Base-by-base conservation (phyloP, 768 basidiomycete genomes). In the Collybia nuda region DNA sequence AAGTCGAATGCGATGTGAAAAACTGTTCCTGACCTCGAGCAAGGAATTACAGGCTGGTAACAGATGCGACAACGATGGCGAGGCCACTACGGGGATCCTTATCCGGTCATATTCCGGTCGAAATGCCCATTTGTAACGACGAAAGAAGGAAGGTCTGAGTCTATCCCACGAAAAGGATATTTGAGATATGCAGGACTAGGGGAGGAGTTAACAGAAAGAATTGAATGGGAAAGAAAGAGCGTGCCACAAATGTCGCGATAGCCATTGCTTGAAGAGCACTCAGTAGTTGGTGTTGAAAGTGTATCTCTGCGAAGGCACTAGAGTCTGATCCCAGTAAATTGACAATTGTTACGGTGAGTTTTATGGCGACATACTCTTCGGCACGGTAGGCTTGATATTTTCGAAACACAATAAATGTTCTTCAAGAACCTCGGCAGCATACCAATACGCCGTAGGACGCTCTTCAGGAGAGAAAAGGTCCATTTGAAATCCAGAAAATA, bases 111-210 rank as follows among this genome's bases (percentile, higher is more conserved):
- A 88, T 43, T 80, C 79, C 0, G 75, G 67, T 19, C 71, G 63
- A 54, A 84, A 89, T 0, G 87, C 84, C 90, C 90, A 92, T 60
- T 92, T 92, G 58, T 89, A 89, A 29, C 90, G 77, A 12, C 83
- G 75, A 35, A 74, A 62, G 59, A 85, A 84, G 57, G 82, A 85
- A 38, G 82, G 74, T 19, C 75, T 67, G 56, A 79, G 74, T 17
- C 77, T 78, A 43, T 72, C 69, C 72, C 76, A 77, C 17, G 79
- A 70, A 11, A 76, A 69, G 2, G 75, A 75, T 17, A 80, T 64
- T 12, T 74, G 60, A 15, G 75, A 74, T 47, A 80, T 63, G 2
- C 78, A 77, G 9, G 79, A 70, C 84, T 87, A 19, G 8, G 5
- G 47, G 18, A 24, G 40, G 6, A 28, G 21, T 9, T 15, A 45